Percentiles rank a stretch among this genome's conserved stretches.
These are phyloP conservation scores for Eucalyptus camaldulensis DNA, from an alignment of 345 rosid genomes.

Conservation along the genomic window DNA sequence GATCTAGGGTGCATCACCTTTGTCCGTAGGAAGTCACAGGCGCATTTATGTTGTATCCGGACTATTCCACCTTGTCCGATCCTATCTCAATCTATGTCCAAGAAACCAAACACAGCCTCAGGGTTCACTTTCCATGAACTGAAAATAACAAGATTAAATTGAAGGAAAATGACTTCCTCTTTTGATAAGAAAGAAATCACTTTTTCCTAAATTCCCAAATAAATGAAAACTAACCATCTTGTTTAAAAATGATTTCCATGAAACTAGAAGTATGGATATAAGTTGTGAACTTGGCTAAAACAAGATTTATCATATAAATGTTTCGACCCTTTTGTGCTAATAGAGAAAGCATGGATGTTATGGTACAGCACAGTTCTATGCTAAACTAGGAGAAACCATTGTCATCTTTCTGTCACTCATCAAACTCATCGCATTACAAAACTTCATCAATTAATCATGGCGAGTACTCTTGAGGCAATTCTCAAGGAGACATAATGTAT, in stretches of 20 bases:
- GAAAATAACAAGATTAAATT: fast-evolving
- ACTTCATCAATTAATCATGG: not conserved
- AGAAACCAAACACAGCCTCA: too few relatives aligned
- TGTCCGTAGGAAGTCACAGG: not conserved
- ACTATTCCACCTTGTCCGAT: not conserved
- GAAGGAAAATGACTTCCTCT: not conserved
- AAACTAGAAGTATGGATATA: not conserved
- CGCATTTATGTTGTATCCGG: not conserved
- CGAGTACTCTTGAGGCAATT: not conserved
- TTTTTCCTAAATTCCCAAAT: not conserved
- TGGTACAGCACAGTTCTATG: not conserved
- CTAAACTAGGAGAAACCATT: not conserved
- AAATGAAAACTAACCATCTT: not conserved
- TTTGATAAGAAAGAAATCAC: not conserved
- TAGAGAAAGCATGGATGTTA: not conserved
- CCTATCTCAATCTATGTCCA: not conserved
- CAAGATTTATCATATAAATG: not conserved
- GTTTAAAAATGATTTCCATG: not conserved
- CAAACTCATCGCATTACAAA: not conserved
- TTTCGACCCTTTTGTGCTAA: not conserved
- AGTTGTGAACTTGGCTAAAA: not conserved
- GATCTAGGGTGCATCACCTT: slow-evolving; percentile 8
- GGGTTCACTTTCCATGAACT: fast-evolving
- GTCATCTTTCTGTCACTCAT: not conserved
- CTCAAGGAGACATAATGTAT: not conserved